Evolutionary conservation across 371 early-diverging fungal genomes (phyloP).

Genomic region (Catenaria anguillulae): DNA sequence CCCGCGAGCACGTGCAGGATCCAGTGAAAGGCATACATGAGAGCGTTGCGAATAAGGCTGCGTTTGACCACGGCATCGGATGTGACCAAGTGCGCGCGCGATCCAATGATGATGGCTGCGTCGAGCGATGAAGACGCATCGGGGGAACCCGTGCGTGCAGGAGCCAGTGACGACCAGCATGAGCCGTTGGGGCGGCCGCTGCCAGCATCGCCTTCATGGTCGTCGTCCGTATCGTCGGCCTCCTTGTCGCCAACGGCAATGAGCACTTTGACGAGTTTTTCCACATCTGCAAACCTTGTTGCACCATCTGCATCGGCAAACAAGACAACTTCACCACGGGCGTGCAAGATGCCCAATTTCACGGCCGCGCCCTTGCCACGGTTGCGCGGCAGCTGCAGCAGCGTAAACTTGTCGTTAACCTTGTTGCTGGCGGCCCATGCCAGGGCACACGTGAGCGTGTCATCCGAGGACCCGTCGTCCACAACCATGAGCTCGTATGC

Average conservation of each 20-base stretch:
- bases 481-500: conserved; percentile 75
- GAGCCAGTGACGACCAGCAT: conserved; percentile 9
- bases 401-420: conserved; percentile 36
- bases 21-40: conserved; percentile 83
- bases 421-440: conserved; percentile 9
- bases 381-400: conserved; percentile 62
- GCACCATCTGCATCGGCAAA: conserved; percentile 97
- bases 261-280: conserved; percentile 33
- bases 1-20: conserved; percentile 53
- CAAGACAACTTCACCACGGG: conserved; percentile 60
- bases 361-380: conserved; percentile 91
- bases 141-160: too few relatives aligned
- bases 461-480: conserved; percentile 77
- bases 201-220: too few relatives aligned
- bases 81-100: conserved; percentile 73
- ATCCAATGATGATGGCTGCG: conserved; percentile 75
- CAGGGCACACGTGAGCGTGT: conserved; percentile 49
- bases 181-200: too few relatives aligned
- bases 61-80: conserved; percentile 81
- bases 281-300: conserved; percentile 69
- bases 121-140: too few relatives aligned
- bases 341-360: conserved; percentile 66
- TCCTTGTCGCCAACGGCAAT: not conserved
- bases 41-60: conserved; percentile 44
- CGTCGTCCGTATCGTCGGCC: too few relatives aligned